A percentile compares a stretch with the other conserved stretches of the same genome.
These are phyloP conservation scores for Pleurostoma richardsiae DNA, from an alignment of 2,329 filamentous ascomycete genomes.

Conservation along the genomic window DNA sequence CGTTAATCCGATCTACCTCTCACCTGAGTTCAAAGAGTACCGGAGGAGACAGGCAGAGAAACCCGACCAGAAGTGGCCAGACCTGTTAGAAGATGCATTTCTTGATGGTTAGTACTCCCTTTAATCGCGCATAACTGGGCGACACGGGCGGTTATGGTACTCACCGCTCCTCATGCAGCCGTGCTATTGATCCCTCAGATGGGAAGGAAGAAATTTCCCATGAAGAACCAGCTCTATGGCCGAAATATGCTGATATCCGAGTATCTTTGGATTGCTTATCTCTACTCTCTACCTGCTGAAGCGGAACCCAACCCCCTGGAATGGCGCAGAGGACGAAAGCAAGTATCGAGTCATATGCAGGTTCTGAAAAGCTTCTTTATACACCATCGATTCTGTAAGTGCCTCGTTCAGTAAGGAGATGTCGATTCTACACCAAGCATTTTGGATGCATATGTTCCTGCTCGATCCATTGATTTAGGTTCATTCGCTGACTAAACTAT, in stretches of 20 bases:
- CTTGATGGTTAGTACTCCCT: constrained; percentile 64
- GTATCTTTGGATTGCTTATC: constrained; percentile 57
- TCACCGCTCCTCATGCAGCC: constrained; percentile 32
- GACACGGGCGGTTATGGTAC: no score
- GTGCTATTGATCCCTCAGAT: constrained; percentile 62
- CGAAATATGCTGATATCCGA: constrained; percentile 66
- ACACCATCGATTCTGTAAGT: constrained; percentile 57
- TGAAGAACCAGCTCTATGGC: constrained; percentile 57
- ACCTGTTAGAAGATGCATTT: constrained; percentile 60
- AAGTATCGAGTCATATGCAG: constrained; percentile 67
- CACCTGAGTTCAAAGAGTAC: constrained; percentile 60
- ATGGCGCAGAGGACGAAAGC: no score
- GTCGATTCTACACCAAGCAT: no score
- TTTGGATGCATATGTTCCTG: no score
- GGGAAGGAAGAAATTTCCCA: constrained; percentile 62
- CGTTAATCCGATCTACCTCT: constrained; percentile 57
- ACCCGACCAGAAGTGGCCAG: constrained; percentile 56
- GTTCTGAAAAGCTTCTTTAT: constrained; percentile 63
- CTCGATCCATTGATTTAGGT: no score
- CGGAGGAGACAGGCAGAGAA: constrained; percentile 61
- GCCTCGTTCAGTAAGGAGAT: no score
- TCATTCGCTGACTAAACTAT: no score
- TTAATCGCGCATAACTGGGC: no score
- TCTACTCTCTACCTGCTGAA: no score
- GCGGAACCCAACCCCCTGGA: no score